Conservation (phyloP, 257 asterid genomes). For the Eustoma russellianum region DNA sequence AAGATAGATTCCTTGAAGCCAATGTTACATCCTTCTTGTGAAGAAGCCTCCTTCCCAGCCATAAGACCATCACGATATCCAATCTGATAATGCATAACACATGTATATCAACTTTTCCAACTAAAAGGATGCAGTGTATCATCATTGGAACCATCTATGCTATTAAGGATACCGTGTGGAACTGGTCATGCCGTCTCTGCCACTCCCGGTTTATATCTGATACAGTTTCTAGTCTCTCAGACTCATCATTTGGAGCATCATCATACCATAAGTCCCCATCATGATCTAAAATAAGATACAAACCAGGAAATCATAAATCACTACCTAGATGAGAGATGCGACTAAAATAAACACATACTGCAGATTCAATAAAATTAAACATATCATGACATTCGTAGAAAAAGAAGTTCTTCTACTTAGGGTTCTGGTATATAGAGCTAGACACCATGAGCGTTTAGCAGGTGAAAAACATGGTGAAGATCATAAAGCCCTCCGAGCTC, state of each 20-base stretch:
- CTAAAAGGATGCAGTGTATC: not conserved
- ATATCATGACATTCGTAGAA: too few relatives aligned
- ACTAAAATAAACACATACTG: not conserved
- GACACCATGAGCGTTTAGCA: too few relatives aligned
- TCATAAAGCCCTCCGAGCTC: too few relatives aligned
- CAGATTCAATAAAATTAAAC: too few relatives aligned
- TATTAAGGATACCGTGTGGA: slow-evolving; percentile 57
- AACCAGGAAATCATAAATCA: too few relatives aligned
- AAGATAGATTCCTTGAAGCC: slow-evolving; percentile 65
- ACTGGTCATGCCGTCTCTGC: slow-evolving; percentile 56
- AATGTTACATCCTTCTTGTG: slow-evolving; percentile 72
- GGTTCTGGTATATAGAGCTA: too few relatives aligned
- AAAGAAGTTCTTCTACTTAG: too few relatives aligned
- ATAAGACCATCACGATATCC: slow-evolving; percentile 95
- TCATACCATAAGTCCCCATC: slow-evolving; percentile 50
- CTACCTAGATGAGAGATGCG: too few relatives aligned
- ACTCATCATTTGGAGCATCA: slow-evolving; percentile 32
- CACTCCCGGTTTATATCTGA: slow-evolving; percentile 73
- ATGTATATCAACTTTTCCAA: not conserved
- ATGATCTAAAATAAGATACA: slow-evolving; percentile 19
- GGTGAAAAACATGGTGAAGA: too few relatives aligned
- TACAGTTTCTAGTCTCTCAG: slow-evolving; percentile 21
- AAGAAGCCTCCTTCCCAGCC: slow-evolving; percentile 77
- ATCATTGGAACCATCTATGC: not conserved
- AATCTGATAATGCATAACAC: slow-evolving; percentile 33